A percentile compares a stretch with the other conserved stretches of the same genome.
Evolutionary conservation across 2,329 filamentous ascomycete species (phyloP).

Genomic region (Calonectria fujianensis): DNA sequence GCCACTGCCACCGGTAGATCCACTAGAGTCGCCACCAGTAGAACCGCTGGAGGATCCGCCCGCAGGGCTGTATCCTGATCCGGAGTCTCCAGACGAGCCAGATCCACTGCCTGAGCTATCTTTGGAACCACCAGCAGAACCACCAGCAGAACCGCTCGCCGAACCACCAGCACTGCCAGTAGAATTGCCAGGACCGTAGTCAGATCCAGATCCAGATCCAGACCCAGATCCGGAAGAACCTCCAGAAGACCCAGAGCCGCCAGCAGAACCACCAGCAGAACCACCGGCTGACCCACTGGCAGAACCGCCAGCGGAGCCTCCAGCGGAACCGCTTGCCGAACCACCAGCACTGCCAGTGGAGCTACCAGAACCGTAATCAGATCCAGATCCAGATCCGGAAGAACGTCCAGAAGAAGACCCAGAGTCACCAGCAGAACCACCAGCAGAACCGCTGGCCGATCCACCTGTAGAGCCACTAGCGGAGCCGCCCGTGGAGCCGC

Average conservation of each 20-base stretch:
- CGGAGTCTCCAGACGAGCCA: background rate
- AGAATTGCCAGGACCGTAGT: background rate
- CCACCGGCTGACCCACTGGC: background rate
- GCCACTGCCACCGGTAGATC: background rate
- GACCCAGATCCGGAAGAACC: background rate
- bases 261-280: background rate
- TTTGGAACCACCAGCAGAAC: background rate
- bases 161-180: background rate
- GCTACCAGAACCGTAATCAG: background rate
- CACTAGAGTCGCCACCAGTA: background rate
- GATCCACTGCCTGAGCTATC: background rate
- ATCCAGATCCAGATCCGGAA: background rate
- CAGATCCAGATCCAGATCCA: background rate
- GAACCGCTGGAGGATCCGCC: background rate
- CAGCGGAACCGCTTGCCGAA: background rate
- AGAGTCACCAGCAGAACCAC: background rate
- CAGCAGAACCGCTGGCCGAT: background rate
- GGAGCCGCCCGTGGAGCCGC: background rate
- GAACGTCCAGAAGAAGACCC: conserved; percentile 2
- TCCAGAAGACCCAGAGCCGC: conserved; percentile 2
- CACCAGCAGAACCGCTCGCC: background rate
- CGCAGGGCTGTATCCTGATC: conserved; percentile 4
- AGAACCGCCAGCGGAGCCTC: background rate
- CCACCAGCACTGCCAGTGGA: background rate
- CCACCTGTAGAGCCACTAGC: background rate